Conservation (phyloP, 345 rosid genomes). For the Alliaria petiolata region DNA sequence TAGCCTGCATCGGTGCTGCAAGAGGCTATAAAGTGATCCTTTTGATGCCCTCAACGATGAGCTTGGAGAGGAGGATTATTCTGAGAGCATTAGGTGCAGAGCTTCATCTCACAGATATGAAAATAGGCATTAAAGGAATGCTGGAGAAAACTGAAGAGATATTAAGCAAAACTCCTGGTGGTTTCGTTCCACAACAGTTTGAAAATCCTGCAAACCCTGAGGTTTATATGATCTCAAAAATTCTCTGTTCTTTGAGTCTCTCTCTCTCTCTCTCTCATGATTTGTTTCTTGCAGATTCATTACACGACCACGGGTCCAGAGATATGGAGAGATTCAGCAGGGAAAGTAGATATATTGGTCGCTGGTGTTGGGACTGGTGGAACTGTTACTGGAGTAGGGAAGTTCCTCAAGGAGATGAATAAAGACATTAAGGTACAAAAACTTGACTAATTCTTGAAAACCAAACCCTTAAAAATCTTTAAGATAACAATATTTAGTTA, state of each 20-base stretch:
- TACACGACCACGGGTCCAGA: conserved; percentile 68
- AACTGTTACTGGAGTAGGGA: conserved; percentile 58
- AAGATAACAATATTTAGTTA: not conserved
- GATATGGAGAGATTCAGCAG: conserved; percentile 58
- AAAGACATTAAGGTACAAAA: conserved; percentile 49
- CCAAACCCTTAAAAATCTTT: no score
- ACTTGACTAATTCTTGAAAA: not conserved
- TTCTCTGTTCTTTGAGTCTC: not conserved
- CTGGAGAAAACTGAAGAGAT: conserved; percentile 50
- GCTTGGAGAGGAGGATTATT: conserved; percentile 64
- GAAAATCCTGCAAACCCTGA: conserved; percentile 52
- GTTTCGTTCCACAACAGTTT: conserved; percentile 36
- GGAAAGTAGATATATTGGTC: conserved; percentile 47
- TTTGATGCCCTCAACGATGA: conserved; percentile 52
- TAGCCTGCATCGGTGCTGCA: conserved; percentile 60
- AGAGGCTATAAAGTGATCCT: conserved; percentile 60
- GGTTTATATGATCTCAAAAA: conserved; percentile 30
- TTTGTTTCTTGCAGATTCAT: conserved; percentile 48
- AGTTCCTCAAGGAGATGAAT: conserved; percentile 61
- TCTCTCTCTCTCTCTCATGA: not conserved
- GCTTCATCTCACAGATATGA: conserved; percentile 40
- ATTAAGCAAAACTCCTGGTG: conserved; percentile 47
- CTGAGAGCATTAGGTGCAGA: conserved; percentile 76
- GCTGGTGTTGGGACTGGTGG: conserved; percentile 73
- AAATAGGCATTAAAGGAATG: conserved; percentile 38